phyloP scores from a whole-genome alignment of 2,329 filamentous ascomycete genomes.

The Mycocentrospora acerina region DNA sequence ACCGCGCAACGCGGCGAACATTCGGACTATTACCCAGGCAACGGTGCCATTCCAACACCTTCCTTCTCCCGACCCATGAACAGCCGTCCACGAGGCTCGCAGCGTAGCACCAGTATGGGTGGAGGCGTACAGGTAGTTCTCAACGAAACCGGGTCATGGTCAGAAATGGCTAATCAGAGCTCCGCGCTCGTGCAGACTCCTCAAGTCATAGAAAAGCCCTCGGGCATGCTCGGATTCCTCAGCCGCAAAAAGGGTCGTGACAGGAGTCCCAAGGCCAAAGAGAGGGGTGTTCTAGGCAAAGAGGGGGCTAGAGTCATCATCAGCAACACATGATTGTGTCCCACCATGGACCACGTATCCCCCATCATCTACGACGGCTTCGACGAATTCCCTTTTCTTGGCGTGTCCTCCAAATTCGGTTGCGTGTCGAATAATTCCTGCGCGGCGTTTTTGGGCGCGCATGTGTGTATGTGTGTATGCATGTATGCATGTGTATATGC shows the following conservation, averaged over 20 bases:
- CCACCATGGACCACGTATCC: too few species aligned
- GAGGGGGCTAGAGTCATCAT: slow-evolving; percentile 75
- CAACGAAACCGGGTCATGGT: slow-evolving; percentile 88
- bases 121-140: slow-evolving; percentile 90
- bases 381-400: too few species aligned
- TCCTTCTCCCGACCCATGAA: slow-evolving; percentile 45
- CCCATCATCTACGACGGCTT: too few species aligned
- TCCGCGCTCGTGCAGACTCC: slow-evolving; percentile 61
- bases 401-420: too few species aligned
- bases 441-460: too few species aligned
- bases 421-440: too few species aligned
- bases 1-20: slow-evolving; percentile 38
- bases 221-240: slow-evolving; percentile 87
- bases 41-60: slow-evolving; percentile 27
- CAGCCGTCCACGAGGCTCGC: slow-evolving; percentile 58
- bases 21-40: slow-evolving; percentile 38
- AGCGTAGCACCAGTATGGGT: slow-evolving; percentile 72
- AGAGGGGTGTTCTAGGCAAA: slow-evolving; percentile 90
- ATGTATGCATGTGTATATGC: too few species aligned
- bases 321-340: slow-evolving; percentile 46
- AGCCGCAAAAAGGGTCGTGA: slow-evolving; percentile 86
- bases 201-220: slow-evolving; percentile 51
- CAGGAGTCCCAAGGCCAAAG: slow-evolving; percentile 90
- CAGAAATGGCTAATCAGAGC: slow-evolving; percentile 82
- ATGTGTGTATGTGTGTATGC: too few species aligned